Evolutionary conservation across 1,284 basidiomycete genomes (phyloP), one percentile per base, ranked within the genome.

Genomic region (Austroboletus niveus): DNA sequence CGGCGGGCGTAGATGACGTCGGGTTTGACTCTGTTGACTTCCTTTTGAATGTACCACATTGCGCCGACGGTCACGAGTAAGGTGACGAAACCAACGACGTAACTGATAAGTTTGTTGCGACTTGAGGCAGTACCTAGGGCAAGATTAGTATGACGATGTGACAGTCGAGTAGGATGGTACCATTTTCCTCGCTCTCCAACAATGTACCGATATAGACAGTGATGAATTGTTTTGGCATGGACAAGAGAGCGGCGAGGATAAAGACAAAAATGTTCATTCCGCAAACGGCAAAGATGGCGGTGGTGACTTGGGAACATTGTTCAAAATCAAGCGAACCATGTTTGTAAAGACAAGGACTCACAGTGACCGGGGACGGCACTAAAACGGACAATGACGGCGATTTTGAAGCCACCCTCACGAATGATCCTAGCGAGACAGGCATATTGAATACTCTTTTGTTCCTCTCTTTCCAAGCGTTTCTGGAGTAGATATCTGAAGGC

Each of bases 21-120:
- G 0, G 87, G 81, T 59, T 92, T 88, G 27, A 82, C 86, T 59
- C 80, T 75, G 63, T 86, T 82, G 84, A 96, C 92, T 69, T 85
- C 69, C 48, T 69, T 73, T 60, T 82, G 83, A 60, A 96, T 89
- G 67, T 89, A 96, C 85, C 89, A 94, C 71, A 90, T 87, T 0
- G 92, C 89, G 38, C 74, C 68, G 43, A 91, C 57, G 0, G 94
- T 96, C 56, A 96, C 79, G 24, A 92, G 39, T 45, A 82, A 67
- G 0, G 88, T 89, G 34, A 85, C 49, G 4, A 62, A 80, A 31
- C 90, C 70, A 3, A 91, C 85, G 17, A 74, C 65, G 53, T 85
- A 78, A 52, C 82, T 85, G 57, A 89, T 80, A 54, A 86, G 79
- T 53, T 72, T 81, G 59, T 79, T 80, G 53, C 75, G 74, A 5